Evolutionary conservation across 2,329 filamentous ascomycete genomes (phyloP), one percentile per base, ranked within the genome.

Genomic region (Hawksworthiomyces lignivorus): DNA sequence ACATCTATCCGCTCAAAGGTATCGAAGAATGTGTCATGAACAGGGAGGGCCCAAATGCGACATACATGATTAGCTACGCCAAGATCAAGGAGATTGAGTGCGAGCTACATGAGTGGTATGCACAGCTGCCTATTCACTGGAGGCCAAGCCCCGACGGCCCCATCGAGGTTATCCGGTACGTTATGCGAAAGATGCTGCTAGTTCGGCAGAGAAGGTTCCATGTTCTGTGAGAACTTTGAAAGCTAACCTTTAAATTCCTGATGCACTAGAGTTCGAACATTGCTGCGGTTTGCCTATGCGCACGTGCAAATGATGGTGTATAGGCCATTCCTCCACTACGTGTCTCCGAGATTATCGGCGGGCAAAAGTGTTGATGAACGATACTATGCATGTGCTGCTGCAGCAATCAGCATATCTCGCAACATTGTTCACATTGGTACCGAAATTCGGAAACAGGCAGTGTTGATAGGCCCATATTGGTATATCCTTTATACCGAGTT

Each of bases 401-500:
- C 73, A 1, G 75, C 73, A 3, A 72, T 80, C 40, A 80, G 72
- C 45, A 69, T 88, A 11, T 76, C 75, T 9, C 69, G 72, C 4
- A 84, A 90, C 54, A 86, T 92, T 47, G 77, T 92, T 26, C 84
- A 89, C 54, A 87, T 90, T 45, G 83, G 82, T 5, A 73, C 79
- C 18, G 82, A 88, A 21, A 46, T 50, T 4, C 44, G 44, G n/a
- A 49, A 49, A 26, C 46, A 50, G 27, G 43, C 46, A 2, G 50
- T 50, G 20, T 36, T 92, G n/a, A 82, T 83, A 48, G 87, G 86
- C 1, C 83, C 85, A 0, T 89, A 87, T 60, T 92, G 86, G 86
- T 90, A 90, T 56, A 84, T 85, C 51, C 77, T 90, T 56, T 90
- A 87, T 56, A 87, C 84, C 3, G 83, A 85, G 14, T 89, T 87